Conservation (phyloP, 2,329 filamentous ascomycete species). For the Scolecobasidium constrictum region DNA sequence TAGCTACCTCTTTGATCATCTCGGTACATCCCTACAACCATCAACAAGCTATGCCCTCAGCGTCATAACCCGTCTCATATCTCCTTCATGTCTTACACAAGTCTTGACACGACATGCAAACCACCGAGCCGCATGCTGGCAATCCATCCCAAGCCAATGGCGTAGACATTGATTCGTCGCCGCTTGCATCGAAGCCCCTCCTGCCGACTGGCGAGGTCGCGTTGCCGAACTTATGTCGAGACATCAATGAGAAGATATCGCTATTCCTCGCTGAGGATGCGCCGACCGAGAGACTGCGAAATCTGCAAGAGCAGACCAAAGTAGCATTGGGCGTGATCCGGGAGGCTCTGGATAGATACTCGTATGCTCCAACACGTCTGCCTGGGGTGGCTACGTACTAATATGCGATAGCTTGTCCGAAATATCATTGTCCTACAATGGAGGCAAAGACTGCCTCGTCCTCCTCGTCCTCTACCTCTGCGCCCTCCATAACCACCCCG, state of each 20-base stretch:
- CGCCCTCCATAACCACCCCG: slow-evolving; percentile 32
- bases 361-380: no score
- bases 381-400: no score
- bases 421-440: slow-evolving; percentile 89
- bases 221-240: slow-evolving; percentile 6
- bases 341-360: slow-evolving; percentile 64
- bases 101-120: not conserved
- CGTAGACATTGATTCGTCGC: not conserved
- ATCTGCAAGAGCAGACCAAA: slow-evolving; percentile 64
- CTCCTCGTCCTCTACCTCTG: slow-evolving; percentile 79
- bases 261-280: slow-evolving; percentile 35
- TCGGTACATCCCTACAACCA: no score
- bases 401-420: slow-evolving; percentile 52
- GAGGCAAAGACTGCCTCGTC: slow-evolving; percentile 94
- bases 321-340: slow-evolving; percentile 62
- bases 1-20: no score
- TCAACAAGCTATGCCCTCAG: no score
- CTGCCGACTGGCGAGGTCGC: slow-evolving; percentile 1
- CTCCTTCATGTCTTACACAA: not conserved
- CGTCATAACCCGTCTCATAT: no score
- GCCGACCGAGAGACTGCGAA: slow-evolving; percentile 44
- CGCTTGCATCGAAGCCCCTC: slow-evolving; percentile 4
- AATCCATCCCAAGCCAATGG: not conserved
- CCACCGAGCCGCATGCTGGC: not conserved
- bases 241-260: slow-evolving; percentile 5